Base-by-base conservation (phyloP, 2,329 filamentous ascomycete species). In the Trichoderma semiorbis region DNA sequence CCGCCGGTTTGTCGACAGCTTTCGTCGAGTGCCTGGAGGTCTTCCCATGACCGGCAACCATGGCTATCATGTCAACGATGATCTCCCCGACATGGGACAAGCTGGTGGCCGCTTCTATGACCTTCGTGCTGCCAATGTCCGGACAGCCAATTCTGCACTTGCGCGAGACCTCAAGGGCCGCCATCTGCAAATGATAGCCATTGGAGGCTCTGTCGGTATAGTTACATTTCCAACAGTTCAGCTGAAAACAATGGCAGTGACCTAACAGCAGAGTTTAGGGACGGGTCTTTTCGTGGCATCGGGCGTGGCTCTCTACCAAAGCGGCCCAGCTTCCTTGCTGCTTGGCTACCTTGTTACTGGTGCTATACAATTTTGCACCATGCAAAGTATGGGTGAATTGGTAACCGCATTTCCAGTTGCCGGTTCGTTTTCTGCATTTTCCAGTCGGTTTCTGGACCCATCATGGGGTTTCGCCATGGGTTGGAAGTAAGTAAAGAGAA, bases 401-500 rank as follows among this genome's bases (percentile, higher is more conserved):
- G 63, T 66, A n/a, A 50, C 63, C 7, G 34, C 30, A n/a, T 66
- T 57, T 39, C 63, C 63, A 16, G 63, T 66, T 21, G 63, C 63
- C 26, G 63, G 63, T 14, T 57, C 63, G 21, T 66, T 66, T 57
- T 66, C 63, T 26, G 63, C 63, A 16, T 66, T 66, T 39, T 66
- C 63, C 16, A 66, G 63, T 28, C 63, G 63, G 8, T 67, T 67
- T 36, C 30, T 67, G 10, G 64, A 67, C n/a, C 64, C 64, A n/a
- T 67, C 64, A 14, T 67, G 64, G 64, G 64, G 64, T 0, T 67
- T 67, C 16, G 64, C 64, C 24, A 67, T 67, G 64, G 64, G 64
- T 24, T 67, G 64, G 64, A 67, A 67, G 64, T 66, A 66, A 10
- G 64, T 67, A 16, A 3, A 18, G 14, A 3, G n/a, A 24, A 5